Percentiles rank a stretch among this genome's conserved stretches.
Evolutionary conservation across 345 rosid species (phyloP).

Genomic region (Salix udensis): DNA sequence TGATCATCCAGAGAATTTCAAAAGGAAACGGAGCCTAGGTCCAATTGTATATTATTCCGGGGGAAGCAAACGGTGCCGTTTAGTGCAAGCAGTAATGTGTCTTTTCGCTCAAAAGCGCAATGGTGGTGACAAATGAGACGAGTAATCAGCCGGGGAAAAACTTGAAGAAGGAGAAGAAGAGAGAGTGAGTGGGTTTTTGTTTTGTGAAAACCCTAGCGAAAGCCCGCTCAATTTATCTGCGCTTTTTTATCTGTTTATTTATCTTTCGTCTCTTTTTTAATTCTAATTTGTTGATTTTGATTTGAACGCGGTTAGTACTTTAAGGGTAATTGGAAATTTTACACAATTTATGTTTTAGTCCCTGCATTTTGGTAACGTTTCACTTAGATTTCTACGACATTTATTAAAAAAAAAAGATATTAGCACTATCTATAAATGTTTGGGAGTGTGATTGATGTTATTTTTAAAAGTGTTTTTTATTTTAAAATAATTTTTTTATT

Average conservation of each 20-base stretch:
- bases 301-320: not conserved
- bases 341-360: too few species aligned
- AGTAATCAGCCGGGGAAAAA: not conserved
- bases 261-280: not conserved
- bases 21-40: not conserved
- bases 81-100: not conserved
- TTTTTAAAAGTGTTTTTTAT: too few species aligned
- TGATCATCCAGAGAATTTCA: not conserved
- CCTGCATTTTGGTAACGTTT: too few species aligned
- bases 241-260: not conserved
- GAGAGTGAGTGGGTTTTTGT: not conserved
- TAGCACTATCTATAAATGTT: too few species aligned
- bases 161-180: not conserved
- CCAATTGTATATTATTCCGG: not conserved
- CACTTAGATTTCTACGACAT: too few species aligned
- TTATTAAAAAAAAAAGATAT: too few species aligned
- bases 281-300: not conserved
- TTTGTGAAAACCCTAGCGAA: constrained; percentile 2
- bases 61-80: not conserved
- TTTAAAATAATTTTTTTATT: too few species aligned
- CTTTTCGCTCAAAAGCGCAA: not conserved
- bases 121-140: not conserved
- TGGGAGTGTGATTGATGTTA: too few species aligned
- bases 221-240: not conserved
- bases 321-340: not conserved